phyloP scores from a whole-genome alignment of 108 stramenopile species.

The Discostella stelligeroides region DNA sequence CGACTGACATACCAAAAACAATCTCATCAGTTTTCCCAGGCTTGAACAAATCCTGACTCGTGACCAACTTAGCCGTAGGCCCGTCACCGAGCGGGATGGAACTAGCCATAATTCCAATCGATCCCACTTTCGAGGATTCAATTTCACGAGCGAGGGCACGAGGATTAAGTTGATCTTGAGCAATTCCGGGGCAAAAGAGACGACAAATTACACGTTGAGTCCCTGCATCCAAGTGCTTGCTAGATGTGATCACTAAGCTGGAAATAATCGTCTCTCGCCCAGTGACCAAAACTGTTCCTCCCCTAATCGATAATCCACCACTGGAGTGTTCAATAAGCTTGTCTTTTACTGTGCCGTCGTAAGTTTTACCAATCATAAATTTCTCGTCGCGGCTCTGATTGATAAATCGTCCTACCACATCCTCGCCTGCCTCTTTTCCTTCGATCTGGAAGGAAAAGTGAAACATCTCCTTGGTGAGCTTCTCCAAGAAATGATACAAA shows the following conservation, averaged over 20 bases:
- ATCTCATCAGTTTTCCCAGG: constrained; percentile 15
- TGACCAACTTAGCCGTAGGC: constrained; percentile 13
- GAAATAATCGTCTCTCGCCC: not conserved
- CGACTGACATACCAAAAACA: constrained; percentile 18
- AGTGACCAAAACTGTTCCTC: constrained; percentile 9
- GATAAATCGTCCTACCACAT: constrained; percentile 30
- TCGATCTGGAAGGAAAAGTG: constrained; percentile 32
- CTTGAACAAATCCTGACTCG: constrained; percentile 11
- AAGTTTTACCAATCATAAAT: constrained; percentile 23
- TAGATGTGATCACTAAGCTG: constrained; percentile 12
- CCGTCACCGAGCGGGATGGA: constrained; percentile 11
- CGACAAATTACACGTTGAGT: constrained; percentile 31
- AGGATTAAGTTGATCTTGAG: not conserved
- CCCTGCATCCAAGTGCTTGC: constrained; percentile 11
- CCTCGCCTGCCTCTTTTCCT: not conserved
- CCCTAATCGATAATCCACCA: constrained; percentile 13
- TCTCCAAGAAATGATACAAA: constrained; percentile 32
- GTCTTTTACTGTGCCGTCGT: not conserved
- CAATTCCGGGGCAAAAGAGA: constrained; percentile 28
- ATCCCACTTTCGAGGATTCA: constrained; percentile 15
- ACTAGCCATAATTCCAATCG: constrained; percentile 24
- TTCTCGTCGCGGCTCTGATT: constrained; percentile 11
- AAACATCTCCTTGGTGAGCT: constrained; percentile 20
- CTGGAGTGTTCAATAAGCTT: not conserved
- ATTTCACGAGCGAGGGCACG: constrained; percentile 9